phyloP scores from a whole-genome alignment of 176 grass and related monocot species.

The Eremochloa ophiuroides region DNA sequence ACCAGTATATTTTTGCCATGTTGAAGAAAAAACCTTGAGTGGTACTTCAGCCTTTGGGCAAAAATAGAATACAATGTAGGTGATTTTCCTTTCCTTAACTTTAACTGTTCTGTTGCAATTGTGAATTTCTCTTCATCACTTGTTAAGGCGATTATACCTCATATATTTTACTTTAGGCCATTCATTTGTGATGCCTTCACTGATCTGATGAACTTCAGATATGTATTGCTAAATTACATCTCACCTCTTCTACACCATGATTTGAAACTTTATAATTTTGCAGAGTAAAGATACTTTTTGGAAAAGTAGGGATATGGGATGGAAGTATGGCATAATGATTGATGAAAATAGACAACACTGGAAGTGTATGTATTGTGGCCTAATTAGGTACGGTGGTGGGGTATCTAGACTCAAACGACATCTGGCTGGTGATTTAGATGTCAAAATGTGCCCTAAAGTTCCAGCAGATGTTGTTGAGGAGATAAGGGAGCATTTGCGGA shows the following conservation, averaged over 20 bases:
- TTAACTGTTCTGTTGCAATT: neutral
- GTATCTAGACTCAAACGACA: conserved; percentile 91
- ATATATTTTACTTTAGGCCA: conserved; percentile 18
- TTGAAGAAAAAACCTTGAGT: neutral
- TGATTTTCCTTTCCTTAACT: conserved; percentile 3
- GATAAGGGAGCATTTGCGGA: conserved; percentile 60
- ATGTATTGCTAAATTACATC: conserved; percentile 10
- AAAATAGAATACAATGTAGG: neutral
- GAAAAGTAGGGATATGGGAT: conserved; percentile 77
- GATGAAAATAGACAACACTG: conserved; percentile 76
- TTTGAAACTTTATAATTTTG: conserved; percentile 22
- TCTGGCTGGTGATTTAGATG: conserved; percentile 81
- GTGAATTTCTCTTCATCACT: neutral
- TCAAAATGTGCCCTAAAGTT: conserved; percentile 79
- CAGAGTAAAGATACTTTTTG: conserved; percentile 44
- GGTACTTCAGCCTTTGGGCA: neutral
- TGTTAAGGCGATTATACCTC: neutral
- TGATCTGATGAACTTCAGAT: conserved; percentile 27
- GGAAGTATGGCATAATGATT: conserved; percentile 71
- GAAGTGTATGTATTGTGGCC: conserved; percentile 83
- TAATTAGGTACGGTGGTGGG: conserved; percentile 80
- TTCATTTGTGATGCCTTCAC: conserved; percentile 24
- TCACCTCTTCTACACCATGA: neutral
- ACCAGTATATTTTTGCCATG: neutral
- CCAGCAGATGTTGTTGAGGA: conserved; percentile 57